Conservation (phyloP, 2,329 filamentous ascomycete genomes). For the Trichoderma brevicompactum region DNA sequence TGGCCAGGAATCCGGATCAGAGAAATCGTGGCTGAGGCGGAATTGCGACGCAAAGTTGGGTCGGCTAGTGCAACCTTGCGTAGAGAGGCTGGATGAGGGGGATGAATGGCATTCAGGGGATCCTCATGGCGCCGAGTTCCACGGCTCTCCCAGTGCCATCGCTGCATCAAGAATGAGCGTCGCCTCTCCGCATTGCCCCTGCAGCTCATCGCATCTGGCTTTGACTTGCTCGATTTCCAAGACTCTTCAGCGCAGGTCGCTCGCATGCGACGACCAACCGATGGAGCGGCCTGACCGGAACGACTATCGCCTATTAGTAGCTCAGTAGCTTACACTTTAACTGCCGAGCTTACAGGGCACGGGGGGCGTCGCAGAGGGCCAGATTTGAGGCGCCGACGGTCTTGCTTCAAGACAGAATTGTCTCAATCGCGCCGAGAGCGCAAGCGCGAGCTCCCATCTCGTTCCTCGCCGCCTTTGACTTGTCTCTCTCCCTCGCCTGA, state of each 20-base stretch:
- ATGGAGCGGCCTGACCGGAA: slow-evolving; percentile 20
- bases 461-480: slow-evolving; percentile 1
- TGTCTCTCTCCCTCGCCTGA: slow-evolving; percentile 5
- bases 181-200: neutral
- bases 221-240: neutral
- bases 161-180: neutral
- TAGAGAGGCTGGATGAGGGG: slow-evolving; percentile 19
- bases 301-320: slow-evolving; percentile 25
- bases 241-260: neutral
- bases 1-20: neutral
- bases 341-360: slow-evolving; percentile 16
- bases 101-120: neutral
- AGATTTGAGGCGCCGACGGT: neutral
- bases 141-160: neutral
- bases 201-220: neutral
- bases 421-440: slow-evolving; percentile 5
- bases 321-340: slow-evolving; percentile 26
- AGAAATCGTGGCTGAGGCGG: slow-evolving; percentile 19
- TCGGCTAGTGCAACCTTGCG: slow-evolving; percentile 13
- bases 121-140: neutral
- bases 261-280: slow-evolving; percentile 5
- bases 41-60: slow-evolving; percentile 14
- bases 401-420: slow-evolving; percentile 8
- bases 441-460: neutral
- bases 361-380: slow-evolving; percentile 1